Evolutionary conservation across 192 early-diverging fungal species (phyloP).

Genomic region (Phlyctochytrium planicorne): DNA sequence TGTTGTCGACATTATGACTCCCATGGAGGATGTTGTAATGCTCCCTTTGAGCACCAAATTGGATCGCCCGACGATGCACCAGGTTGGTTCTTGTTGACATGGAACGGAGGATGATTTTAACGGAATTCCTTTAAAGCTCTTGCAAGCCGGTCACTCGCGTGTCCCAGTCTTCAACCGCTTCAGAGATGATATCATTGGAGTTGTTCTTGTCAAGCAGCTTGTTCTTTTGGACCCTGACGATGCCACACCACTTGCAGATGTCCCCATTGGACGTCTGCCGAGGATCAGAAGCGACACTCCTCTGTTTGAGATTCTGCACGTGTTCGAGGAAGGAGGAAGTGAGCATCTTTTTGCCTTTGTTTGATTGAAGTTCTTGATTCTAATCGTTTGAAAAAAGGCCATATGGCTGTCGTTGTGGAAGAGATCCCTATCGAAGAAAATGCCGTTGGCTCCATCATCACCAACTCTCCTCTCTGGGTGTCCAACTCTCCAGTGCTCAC

Average conservation of each 20-base stretch:
- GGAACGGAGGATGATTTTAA: not conserved
- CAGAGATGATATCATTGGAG: slow-evolving; percentile 40
- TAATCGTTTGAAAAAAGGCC: slow-evolving; percentile 14
- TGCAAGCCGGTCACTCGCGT: slow-evolving; percentile 45
- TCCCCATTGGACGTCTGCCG: slow-evolving; percentile 41
- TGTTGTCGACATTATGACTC: slow-evolving; percentile 50
- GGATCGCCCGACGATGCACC: slow-evolving; percentile 24
- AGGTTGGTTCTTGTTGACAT: slow-evolving; percentile 25
- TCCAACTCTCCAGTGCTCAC: not conserved
- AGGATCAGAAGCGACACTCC: slow-evolving; percentile 40
- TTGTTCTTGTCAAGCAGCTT: slow-evolving; percentile 43
- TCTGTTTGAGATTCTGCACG: slow-evolving; percentile 53
- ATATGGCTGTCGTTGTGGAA: slow-evolving; percentile 54
- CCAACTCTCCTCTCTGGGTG: slow-evolving; percentile 25
- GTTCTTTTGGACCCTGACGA: slow-evolving; percentile 48
- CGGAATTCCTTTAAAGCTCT: slow-evolving; percentile 23
- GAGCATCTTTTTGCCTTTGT: too few species aligned
- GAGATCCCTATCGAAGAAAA: slow-evolving; percentile 22
- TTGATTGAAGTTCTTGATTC: not conserved
- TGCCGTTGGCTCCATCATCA: slow-evolving; percentile 4
- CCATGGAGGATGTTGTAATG: slow-evolving; percentile 48
- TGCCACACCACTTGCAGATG: slow-evolving; percentile 28
- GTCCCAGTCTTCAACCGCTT: slow-evolving; percentile 44
- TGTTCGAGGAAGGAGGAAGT: slow-evolving; percentile 50
- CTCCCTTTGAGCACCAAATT: slow-evolving; percentile 23